phyloP scores from a whole-genome alignment of 257 asterid species.

The Solanum commersonii region DNA sequence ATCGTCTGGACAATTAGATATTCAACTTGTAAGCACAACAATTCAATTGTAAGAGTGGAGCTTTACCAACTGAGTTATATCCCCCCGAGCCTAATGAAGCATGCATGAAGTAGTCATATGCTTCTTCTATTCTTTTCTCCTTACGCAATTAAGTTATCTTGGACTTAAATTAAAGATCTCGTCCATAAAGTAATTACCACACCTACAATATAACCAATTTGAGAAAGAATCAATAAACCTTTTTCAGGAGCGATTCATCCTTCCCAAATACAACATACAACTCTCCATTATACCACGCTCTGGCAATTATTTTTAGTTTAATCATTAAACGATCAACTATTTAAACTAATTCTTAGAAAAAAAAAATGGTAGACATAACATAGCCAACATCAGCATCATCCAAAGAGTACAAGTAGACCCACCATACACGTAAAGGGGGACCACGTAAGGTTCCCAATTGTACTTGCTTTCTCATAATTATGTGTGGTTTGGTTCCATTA shows the following conservation, averaged over 20 bases:
- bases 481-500: not conserved
- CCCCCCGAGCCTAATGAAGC: not conserved
- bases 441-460: not conserved
- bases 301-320: not conserved
- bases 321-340: not conserved
- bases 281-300: not conserved
- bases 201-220: no score
- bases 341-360: fast-evolving
- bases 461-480: not conserved
- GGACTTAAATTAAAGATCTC: no score
- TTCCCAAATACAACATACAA: not conserved
- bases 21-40: not conserved
- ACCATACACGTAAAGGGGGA: not conserved
- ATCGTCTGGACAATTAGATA: no score
- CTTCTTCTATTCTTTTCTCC: not conserved
- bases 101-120: no score
- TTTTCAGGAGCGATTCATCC: not conserved
- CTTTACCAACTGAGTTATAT: not conserved
- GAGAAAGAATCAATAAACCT: not conserved
- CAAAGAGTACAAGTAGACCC: not conserved
- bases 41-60: not conserved
- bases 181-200: not conserved
- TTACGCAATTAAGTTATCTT: no score
- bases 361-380: not conserved
- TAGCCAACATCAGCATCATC: not conserved